phyloP scores from a whole-genome alignment of 208 protist genomes.

The Acanthamoeba quina region DNA sequence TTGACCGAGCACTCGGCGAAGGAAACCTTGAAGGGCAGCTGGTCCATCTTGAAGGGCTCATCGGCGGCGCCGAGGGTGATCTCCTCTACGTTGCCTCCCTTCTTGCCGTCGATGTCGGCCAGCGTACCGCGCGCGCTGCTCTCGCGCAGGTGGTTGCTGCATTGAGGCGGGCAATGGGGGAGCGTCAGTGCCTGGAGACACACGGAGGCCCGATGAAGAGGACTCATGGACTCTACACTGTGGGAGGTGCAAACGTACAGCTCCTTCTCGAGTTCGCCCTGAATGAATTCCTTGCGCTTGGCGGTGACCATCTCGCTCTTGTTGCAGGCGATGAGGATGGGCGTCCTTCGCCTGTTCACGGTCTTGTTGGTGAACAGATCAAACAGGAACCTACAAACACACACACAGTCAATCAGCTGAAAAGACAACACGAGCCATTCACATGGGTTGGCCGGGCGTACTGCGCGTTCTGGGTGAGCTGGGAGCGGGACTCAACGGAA shows the following conservation, averaged over 20 bases:
- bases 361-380: conserved; percentile 70
- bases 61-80: background rate
- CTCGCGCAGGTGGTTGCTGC: conserved; percentile 60
- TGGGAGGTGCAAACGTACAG: background rate
- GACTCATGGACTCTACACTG: background rate
- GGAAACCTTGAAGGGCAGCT: conserved; percentile 65
- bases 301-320: conserved; percentile 72
- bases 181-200: background rate
- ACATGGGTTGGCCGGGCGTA: background rate
- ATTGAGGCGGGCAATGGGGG: background rate
- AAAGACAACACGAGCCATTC: background rate
- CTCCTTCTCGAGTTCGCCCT: conserved; percentile 62
- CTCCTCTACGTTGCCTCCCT: background rate
- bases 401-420: background rate
- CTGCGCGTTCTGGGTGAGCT: conserved; percentile 54
- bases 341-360: conserved; percentile 22
- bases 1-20: conserved; percentile 70
- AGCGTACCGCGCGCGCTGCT: conserved; percentile 56
- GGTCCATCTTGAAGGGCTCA: conserved; percentile 72
- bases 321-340: conserved; percentile 58
- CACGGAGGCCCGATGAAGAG: background rate
- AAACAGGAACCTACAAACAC: conserved; percentile 13
- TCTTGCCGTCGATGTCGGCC: conserved; percentile 36
- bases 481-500: conserved; percentile 4
- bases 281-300: conserved; percentile 53